phyloP scores from a whole-genome alignment of 208 protist species.

The Porcisia hertigi region DNA sequence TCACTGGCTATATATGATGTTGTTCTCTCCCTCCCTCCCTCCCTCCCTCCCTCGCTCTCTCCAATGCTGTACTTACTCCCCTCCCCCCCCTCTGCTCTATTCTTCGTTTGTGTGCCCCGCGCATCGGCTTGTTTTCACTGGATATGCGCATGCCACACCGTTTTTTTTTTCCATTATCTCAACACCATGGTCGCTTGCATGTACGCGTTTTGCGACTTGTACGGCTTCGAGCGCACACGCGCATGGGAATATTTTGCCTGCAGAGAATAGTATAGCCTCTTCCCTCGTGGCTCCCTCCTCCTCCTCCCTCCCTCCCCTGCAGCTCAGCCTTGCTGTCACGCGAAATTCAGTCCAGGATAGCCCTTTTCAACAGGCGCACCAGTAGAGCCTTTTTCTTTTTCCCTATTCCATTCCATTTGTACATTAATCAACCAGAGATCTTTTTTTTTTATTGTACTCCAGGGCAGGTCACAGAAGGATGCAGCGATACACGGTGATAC shows the following conservation, averaged over 20 bases:
- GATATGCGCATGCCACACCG: too few relatives aligned
- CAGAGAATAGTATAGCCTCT: not conserved
- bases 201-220: too few relatives aligned
- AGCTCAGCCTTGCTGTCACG: not conserved
- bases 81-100: too few relatives aligned
- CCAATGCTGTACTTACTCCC: too few relatives aligned
- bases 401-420: not conserved
- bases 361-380: too few relatives aligned
- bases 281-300: not conserved
- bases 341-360: too few relatives aligned
- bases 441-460: not conserved
- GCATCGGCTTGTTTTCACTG: too few relatives aligned
- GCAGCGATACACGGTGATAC: conserved; percentile 14
- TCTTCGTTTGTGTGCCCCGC: too few relatives aligned
- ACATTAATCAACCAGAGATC: not conserved
- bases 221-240: too few relatives aligned
- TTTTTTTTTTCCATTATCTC: too few relatives aligned
- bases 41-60: not conserved
- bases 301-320: not conserved
- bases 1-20: not conserved
- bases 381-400: not conserved
- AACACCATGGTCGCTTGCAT: too few relatives aligned
- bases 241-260: too few relatives aligned
- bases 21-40: not conserved
- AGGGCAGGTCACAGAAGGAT: not conserved